Percentiles rank a stretch among this genome's conserved stretches.
These are phyloP conservation scores for Leccinum pallidistipes DNA, from an alignment of 1,284 basidiomycete genomes.

Conservation along the genomic window DNA sequence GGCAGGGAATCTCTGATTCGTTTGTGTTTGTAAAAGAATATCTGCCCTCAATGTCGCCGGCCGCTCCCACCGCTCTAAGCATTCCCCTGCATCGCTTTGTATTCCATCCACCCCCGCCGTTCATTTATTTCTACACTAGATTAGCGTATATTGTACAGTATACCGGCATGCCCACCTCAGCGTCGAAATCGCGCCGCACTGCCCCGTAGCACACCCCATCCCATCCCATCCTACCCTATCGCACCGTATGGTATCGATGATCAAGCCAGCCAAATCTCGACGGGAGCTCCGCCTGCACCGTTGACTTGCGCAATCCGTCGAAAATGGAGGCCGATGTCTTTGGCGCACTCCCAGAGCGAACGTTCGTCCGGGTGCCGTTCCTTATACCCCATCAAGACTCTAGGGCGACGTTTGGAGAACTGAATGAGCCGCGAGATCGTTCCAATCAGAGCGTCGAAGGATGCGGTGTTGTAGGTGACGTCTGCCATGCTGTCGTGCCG, in stretches of 20 bases:
- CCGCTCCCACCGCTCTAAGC: constrained; percentile 70
- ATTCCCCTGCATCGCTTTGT: constrained; percentile 3
- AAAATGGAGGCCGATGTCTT: constrained; percentile 51
- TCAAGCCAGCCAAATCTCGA: constrained; percentile 71
- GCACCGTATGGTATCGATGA: neutral
- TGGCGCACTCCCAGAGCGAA: constrained; percentile 65
- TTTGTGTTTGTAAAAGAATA: constrained; percentile 52
- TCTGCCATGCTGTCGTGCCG: constrained; percentile 71
- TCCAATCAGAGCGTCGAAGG: constrained; percentile 68
- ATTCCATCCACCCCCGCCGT: neutral
- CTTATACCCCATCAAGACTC: constrained; percentile 78
- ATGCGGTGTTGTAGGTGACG: constrained; percentile 85
- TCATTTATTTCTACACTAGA: neutral
- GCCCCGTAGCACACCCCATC: neutral
- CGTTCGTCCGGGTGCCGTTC: constrained; percentile 76
- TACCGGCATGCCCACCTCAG: constrained; percentile 6
- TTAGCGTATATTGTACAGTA: constrained; percentile 8
- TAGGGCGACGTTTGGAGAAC: constrained; percentile 38
- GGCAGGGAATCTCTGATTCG: neutral
- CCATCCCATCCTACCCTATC: constrained; percentile 1
- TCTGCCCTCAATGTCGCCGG: constrained; percentile 85
- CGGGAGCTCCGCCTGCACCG: constrained; percentile 57
- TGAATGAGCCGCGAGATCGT: constrained; percentile 52
- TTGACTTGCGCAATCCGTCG: constrained; percentile 51
- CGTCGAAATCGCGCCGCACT: neutral